These are phyloP conservation scores for Saccharomyces jurei DNA, from an alignment of 805 yeast genomes.

Conservation along the genomic window DNA sequence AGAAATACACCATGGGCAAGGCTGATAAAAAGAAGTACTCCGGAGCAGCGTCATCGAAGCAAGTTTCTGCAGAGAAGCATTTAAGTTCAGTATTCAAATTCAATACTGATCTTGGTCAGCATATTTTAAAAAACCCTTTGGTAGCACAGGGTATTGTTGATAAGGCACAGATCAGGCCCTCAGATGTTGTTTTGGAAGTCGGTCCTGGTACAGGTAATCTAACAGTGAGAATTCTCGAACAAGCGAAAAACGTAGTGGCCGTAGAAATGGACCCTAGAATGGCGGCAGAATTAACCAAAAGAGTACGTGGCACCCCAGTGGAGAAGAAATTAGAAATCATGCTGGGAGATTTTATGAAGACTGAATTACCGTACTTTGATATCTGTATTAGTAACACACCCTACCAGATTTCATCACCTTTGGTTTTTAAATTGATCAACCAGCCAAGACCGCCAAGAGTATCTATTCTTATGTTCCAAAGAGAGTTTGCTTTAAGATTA, in stretches of 20 bases:
- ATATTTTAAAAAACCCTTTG: constrained; percentile 88
- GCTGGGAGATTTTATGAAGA: constrained; percentile 92
- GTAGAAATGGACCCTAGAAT: constrained; percentile 99
- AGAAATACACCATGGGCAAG: constrained; percentile 42
- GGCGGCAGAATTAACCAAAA: constrained; percentile 97
- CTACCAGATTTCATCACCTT: constrained; percentile 92
- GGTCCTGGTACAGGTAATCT: constrained; percentile 99
- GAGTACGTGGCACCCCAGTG: constrained; percentile 94
- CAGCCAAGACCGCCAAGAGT: constrained; percentile 93
- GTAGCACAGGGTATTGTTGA: constrained; percentile 98
- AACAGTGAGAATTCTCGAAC: constrained; percentile 85
- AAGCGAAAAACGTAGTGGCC: constrained; percentile 90
- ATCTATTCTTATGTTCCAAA: constrained; percentile 92
- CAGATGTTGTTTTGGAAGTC: constrained; percentile 88
- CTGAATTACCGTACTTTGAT: constrained; percentile 90
- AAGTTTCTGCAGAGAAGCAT: constrained; percentile 64
- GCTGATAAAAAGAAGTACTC: constrained; percentile 57
- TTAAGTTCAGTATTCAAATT: constrained; percentile 79
- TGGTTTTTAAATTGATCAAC: constrained; percentile 84
- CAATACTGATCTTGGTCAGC: constrained; percentile 95
- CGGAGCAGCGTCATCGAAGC: constrained; percentile 42
- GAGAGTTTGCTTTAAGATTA: constrained; percentile 90
- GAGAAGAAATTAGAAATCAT: constrained; percentile 86
- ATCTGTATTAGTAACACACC: constrained; percentile 96
- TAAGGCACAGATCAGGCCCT: constrained; percentile 85